Evolutionary conservation across 2,329 filamentous ascomycete genomes (phyloP), one percentile per base, ranked within the genome.

Genomic region (Colletotrichum sp.): DNA sequence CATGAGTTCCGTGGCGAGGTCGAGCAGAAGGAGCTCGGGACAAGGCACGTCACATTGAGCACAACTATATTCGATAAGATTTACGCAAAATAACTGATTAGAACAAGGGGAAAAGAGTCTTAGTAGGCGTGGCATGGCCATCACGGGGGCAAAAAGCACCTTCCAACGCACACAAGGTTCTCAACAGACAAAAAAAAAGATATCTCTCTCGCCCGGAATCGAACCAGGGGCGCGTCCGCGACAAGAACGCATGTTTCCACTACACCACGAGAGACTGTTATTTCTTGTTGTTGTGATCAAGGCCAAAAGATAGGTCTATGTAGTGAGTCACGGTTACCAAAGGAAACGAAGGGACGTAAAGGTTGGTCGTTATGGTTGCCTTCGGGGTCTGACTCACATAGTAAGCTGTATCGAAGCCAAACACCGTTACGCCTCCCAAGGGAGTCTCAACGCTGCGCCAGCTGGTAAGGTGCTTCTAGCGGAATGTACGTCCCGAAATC

Each of bases 81-180:
- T 44, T 44, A 2, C 16, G 36, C 36, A 44, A 5, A 44, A 11
- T 1, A 6, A 11, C 3, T 39, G 16, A 19, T 19, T 9, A 3
- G 2, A 5, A 19, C 0, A 19, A 19, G 36, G 2, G 15, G 0
- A n/a, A 48, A 2, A n/a, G 9, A 9, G 44, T 2, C 19, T 19
- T 6, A 1, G 39, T 6, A 0, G 9, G 39, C 5, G 19, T 44
- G 8, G 9, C 5, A 44, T 44, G 39, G 5, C 9, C 39, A n/a
- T n/a, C 19, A n/a, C 15, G 19, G 0, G 19, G 8, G 19, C 39
- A n/a, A 44, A 44, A 44, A 6, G 5, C 9, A 44, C 11, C 5
- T 11, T 44, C 9, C 19, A 44, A 11, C 3, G 39, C 39, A 11
- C 3, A 4, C n/a, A n/a, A 3, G 2, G 39, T 12, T 48, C 39